phyloP scores from a whole-genome alignment of 2,329 filamentous ascomycete genomes.

The Saccharata proteae region DNA sequence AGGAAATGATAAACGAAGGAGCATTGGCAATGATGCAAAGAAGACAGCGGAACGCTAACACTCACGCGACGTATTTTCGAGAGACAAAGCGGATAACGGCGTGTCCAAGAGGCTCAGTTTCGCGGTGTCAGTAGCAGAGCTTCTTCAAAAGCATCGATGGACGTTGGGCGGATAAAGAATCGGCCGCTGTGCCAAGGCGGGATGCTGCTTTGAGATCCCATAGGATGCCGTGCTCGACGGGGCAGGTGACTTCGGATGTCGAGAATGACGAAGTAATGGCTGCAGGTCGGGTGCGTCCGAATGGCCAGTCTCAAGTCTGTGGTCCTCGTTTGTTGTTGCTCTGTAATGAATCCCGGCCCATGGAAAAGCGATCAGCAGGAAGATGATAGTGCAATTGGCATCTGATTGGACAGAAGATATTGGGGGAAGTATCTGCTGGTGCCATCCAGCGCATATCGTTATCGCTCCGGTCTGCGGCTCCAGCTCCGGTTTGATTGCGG shows the following conservation, averaged over 20 bases:
- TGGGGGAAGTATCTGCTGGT: not conserved
- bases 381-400: not conserved
- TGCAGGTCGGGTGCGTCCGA: not conserved
- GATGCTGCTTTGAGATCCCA: not conserved
- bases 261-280: not conserved
- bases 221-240: not conserved
- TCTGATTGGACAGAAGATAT: not conserved
- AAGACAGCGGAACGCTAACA: not conserved
- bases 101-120: not conserved
- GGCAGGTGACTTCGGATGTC: not conserved
- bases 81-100: not conserved
- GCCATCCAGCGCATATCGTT: no score
- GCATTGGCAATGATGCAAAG: constrained; percentile 1
- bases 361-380: not conserved
- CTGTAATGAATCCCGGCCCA: constrained; percentile 2
- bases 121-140: not conserved
- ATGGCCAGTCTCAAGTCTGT: constrained; percentile 4
- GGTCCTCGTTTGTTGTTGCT: constrained; percentile 9
- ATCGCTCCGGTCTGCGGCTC: not conserved
- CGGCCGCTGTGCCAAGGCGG: not conserved
- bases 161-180: not conserved
- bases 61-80: not conserved
- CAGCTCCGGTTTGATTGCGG: not conserved
- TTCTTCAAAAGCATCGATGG: not conserved
- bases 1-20: constrained; percentile 6